phyloP scores from a whole-genome alignment of 176 grass and related monocot species.

The Carex kokanica region DNA sequence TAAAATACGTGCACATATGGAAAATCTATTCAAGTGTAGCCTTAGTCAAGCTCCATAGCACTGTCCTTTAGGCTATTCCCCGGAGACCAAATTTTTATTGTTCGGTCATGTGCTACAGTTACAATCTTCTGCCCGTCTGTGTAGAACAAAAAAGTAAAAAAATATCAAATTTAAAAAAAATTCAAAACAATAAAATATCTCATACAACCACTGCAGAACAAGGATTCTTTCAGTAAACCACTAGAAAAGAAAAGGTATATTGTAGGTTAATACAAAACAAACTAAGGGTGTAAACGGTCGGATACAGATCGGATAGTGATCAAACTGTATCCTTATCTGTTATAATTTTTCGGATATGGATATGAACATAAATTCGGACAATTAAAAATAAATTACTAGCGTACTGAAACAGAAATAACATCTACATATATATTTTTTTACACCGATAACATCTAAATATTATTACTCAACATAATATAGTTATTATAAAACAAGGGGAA shows the following conservation, averaged over 20 bases:
- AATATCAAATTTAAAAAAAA: not conserved
- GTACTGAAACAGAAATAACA: too few relatives aligned
- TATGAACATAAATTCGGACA: too few relatives aligned
- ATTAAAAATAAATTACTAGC: too few relatives aligned
- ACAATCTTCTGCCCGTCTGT: slow-evolving; percentile 95
- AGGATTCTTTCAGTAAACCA: not conserved
- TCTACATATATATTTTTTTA: too few relatives aligned
- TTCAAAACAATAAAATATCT: not conserved
- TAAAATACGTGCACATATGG: not conserved
- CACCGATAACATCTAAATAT: too few relatives aligned
- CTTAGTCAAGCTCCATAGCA: slow-evolving; percentile 76
- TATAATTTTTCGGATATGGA: too few relatives aligned
- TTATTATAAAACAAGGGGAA: too few relatives aligned
- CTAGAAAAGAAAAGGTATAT: not conserved
- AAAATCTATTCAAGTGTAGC: not conserved
- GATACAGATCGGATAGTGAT: too few relatives aligned
- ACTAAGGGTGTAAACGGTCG: not conserved
- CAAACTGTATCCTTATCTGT: too few relatives aligned
- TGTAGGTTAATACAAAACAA: not conserved
- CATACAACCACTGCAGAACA: not conserved
- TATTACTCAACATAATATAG: too few relatives aligned
- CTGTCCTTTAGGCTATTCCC: slow-evolving; percentile 50
- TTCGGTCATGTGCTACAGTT: slow-evolving; percentile 88
- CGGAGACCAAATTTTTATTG: slow-evolving; percentile 86
- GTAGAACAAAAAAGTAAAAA: slow-evolving; percentile 15